Conservation (phyloP, 352 stramenopile genomes). For the Thalassiosira sp. region DNA sequence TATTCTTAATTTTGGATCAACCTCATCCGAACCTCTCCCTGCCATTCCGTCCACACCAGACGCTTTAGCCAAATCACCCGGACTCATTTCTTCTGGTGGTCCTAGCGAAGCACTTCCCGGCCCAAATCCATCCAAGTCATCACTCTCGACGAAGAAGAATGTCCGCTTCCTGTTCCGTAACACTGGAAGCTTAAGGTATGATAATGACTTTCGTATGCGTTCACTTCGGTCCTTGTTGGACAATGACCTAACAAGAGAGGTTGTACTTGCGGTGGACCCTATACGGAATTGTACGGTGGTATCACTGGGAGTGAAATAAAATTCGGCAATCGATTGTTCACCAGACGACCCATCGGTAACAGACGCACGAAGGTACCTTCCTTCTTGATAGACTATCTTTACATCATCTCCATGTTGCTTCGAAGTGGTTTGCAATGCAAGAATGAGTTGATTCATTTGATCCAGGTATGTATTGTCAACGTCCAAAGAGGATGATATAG, state of each 20-base stretch:
- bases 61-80: slow-evolving; percentile 23
- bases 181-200: slow-evolving; percentile 74
- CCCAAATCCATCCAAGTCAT: slow-evolving; percentile 74
- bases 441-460: slow-evolving; percentile 64
- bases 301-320: slow-evolving; percentile 81
- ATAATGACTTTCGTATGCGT: slow-evolving; percentile 70
- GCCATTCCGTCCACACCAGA: slow-evolving; percentile 38
- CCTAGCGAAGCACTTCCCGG: slow-evolving; percentile 64
- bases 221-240: slow-evolving; percentile 71
- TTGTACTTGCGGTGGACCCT: slow-evolving; percentile 3
- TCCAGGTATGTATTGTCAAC: slow-evolving; percentile 28
- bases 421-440: slow-evolving; percentile 49
- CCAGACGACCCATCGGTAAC: slow-evolving; percentile 64
- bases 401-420: slow-evolving; percentile 56
- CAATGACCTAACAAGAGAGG: slow-evolving; percentile 35
- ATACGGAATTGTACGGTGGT: slow-evolving; percentile 81
- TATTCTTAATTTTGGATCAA: slow-evolving; percentile 70
- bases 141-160: slow-evolving; percentile 76
- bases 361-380: slow-evolving; percentile 63
- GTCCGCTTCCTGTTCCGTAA: slow-evolving; percentile 72
- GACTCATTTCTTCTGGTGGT: slow-evolving; percentile 69
- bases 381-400: slow-evolving; percentile 49
- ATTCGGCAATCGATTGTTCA: slow-evolving; percentile 72
- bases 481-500: neutral
- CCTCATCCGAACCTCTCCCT: slow-evolving; percentile 45